Conservation (phyloP, 139 green algal species). For the Volvox africanus region DNA sequence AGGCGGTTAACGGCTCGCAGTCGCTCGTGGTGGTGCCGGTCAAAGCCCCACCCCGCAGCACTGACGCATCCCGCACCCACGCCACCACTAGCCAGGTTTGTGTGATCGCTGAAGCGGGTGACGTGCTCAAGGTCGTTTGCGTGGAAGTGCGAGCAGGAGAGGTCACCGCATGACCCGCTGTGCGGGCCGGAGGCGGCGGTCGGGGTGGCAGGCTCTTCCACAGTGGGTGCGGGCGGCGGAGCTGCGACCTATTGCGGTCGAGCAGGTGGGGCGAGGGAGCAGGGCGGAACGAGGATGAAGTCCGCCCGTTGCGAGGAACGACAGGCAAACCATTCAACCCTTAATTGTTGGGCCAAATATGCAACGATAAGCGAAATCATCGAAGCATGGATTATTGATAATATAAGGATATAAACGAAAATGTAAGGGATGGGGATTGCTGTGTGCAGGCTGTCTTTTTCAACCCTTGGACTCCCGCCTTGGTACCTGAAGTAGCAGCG, state of each 20-base stretch:
- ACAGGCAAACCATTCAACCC: too few species aligned
- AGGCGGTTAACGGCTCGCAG: conserved; percentile 7
- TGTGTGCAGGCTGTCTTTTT: too few species aligned
- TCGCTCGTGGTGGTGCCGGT: conserved; percentile 1
- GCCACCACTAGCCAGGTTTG: too few species aligned
- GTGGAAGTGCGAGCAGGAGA: not conserved
- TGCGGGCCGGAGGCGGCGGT: not conserved
- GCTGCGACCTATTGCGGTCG: not conserved
- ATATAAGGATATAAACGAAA: not conserved
- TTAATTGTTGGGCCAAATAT: too few species aligned
- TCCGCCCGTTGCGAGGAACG: too few species aligned
- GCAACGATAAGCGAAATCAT: too few species aligned
- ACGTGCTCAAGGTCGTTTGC: not conserved
- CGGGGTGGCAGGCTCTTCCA: conserved; percentile 28
- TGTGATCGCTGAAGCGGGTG: not conserved
- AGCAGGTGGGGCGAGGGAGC: not conserved
- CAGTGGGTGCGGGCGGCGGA: not conserved
- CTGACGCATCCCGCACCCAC: not conserved
- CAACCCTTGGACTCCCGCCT: too few species aligned
- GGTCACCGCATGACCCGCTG: not conserved
- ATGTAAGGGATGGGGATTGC: too few species aligned
- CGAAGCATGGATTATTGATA: not conserved
- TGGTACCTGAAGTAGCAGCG: conserved; percentile 3
- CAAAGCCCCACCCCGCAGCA: not conserved
- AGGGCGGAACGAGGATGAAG: not conserved